Base-by-base conservation (phyloP, 1,139 yeast species). In the Taphrina deformans region DNA sequence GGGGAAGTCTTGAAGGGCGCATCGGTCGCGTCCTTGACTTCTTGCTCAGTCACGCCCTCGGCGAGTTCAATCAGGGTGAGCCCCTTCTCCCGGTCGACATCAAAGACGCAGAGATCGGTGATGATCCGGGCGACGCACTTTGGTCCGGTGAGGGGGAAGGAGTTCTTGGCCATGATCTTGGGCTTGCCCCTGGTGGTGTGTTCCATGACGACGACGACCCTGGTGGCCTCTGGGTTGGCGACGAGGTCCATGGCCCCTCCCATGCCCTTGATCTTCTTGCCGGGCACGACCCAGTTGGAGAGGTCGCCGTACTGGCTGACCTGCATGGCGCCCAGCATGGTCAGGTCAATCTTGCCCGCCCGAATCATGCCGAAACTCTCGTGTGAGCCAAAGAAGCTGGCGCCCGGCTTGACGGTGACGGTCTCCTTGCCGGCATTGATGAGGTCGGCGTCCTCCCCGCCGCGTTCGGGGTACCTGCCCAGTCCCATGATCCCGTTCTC, bases 211-310 rank as follows among this genome's bases (percentile, higher is more conserved):
- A 80, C 81, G 50, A 81, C 80, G n/a, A 81, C 84, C 65, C 76
- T 73, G 9, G 84, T 81, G 58, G 77, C 73, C 35, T 73, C 70
- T 4, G 83, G 83, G 69, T 80, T 80, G 31, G 83, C 78, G 2
- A 80, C 84, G 23, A 81, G 75, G 70, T 81, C 84, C 84, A 81
- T 81, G 40, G 84, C 84, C n/a, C 84, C 84, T 33, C 84, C 84
- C 82, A 81, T 81, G 31, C 84, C 84, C 72, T 79, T 80, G 63
- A 81, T 79, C 70, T 77, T 75, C 21, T 83, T 83, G 27, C 55
- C 55, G 2, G 84, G 84, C 12, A 81, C 73, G 18, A 80, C 82
- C 84, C 84, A 81, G 72, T 81, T 81, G 53, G 84, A 84, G 46
- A 81, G 74, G 67, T 81, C 84, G 53, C 84, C 84, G 60, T 70